phyloP scores from a whole-genome alignment of 805 yeast species.

The Priceomyces castillae region DNA sequence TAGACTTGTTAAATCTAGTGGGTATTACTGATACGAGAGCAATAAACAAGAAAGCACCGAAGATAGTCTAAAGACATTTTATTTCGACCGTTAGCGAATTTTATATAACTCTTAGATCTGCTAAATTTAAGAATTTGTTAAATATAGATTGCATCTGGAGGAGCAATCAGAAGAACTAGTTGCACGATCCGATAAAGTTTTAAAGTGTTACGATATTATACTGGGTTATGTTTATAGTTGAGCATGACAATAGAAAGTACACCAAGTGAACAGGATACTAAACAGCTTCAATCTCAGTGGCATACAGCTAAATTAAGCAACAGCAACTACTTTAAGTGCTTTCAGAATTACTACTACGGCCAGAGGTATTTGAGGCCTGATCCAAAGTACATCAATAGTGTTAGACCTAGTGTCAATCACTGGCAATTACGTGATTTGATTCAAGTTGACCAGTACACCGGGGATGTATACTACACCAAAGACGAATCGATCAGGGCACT shows the following conservation, averaged over 20 bases:
- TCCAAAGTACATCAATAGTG: slow-evolving; percentile 32
- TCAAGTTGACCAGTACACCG: slow-evolving; percentile 43
- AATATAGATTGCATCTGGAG: background rate
- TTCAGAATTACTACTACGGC: slow-evolving; percentile 43
- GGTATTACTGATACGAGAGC: background rate
- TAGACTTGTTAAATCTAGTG: background rate
- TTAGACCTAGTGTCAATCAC: slow-evolving; percentile 43
- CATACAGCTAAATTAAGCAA: slow-evolving; percentile 4
- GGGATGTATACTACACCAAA: slow-evolving; percentile 56
- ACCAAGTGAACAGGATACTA: background rate
- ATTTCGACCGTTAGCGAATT: too few relatives aligned
- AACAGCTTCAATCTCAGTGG: background rate
- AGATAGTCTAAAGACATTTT: background rate
- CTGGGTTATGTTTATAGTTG: background rate
- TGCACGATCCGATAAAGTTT: background rate
- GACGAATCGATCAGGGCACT: slow-evolving; percentile 50
- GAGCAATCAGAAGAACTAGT: background rate
- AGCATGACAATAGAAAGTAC: slow-evolving; percentile 1
- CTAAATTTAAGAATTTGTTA: too few relatives aligned
- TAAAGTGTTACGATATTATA: background rate
- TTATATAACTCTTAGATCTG: too few relatives aligned
- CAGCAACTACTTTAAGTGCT: slow-evolving; percentile 26
- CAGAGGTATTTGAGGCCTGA: slow-evolving; percentile 35
- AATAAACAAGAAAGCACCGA: background rate
- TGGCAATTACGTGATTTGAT: slow-evolving; percentile 85